Evolutionary conservation across 176 grass and related monocot species (phyloP), one percentile per base, ranked within the genome.

Genomic region (Paspalum vaginatum): DNA sequence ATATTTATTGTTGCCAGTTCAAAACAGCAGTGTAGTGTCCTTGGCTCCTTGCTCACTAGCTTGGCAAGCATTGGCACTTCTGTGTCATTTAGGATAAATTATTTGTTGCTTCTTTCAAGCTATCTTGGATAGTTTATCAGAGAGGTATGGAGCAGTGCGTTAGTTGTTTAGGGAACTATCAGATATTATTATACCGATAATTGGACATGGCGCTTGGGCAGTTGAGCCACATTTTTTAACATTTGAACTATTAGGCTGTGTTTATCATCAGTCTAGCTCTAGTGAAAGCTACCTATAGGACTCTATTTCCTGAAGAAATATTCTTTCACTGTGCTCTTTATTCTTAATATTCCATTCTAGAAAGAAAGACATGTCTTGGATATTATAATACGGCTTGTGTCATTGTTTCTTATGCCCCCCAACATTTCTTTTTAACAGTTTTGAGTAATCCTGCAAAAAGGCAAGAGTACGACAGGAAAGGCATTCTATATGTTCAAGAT

Each of bases 391-490:
- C 32, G 62, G 69, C 45, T 62, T 20, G 27, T 44, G 26, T 8
- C 53, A 20, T 37, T 46, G 10, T 79, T 72, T 80, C 49, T 87
- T n/a, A 59, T 40, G 17, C 72, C 32, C 32, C 32, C 25, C 67
- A 69, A 56, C 56, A 59, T 79, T 81, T 77, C 57, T 70, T 70
- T 32, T 78, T 47, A 14, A 67, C 88, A 99, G 96, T 99, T 89
- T 82, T 99, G 58, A 91, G 84, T 74, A 93, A 99, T 84, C 96
- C 96, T 80, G 43, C 77, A 62, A 99, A 91, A 90, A 93, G 90
- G 56, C 86, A 62, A 86, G 88, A 95, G 51, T 99, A 99, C 52
- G 86, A 95, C 79, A 81, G 85, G 57, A 93, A 88, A 76, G 96
- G 88, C 6, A 85, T 99, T 83, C 22, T 82, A 11, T 83, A 84